These are phyloP conservation scores for Beta macrorhiza DNA, from an alignment of 179 eudicot species.

Conservation along the genomic window DNA sequence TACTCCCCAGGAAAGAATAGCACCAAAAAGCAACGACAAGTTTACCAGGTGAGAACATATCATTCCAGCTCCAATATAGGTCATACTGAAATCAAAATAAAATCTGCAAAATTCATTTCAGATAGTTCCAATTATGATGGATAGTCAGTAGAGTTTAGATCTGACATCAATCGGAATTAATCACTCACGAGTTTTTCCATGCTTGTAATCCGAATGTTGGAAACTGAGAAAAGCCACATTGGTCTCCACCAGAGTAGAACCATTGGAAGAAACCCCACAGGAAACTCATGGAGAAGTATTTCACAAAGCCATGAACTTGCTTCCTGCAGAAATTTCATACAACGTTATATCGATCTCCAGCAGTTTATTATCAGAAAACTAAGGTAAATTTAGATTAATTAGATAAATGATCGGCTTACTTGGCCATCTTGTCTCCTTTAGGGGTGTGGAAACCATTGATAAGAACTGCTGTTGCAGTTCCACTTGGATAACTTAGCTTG, in stretches of 20 bases:
- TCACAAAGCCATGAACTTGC: slow-evolving; percentile 76
- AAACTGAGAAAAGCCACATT: slow-evolving; percentile 75
- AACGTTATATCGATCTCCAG: background rate
- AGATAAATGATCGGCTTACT: slow-evolving; percentile 20
- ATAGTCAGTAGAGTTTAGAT: background rate
- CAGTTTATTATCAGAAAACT: background rate
- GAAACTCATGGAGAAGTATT: slow-evolving; percentile 70
- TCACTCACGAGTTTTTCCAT: slow-evolving; percentile 64
- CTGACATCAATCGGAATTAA: background rate
- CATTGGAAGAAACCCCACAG: slow-evolving; percentile 85
- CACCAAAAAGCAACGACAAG: slow-evolving; percentile 80
- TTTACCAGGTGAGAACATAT: slow-evolving; percentile 91
- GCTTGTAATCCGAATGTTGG: slow-evolving; percentile 90
- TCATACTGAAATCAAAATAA: slow-evolving; percentile 91
- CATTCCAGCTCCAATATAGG: slow-evolving; percentile 97
- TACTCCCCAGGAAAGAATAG: slow-evolving; percentile 81
- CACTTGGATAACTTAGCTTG: slow-evolving; percentile 81
- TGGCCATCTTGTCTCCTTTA: slow-evolving; percentile 58
- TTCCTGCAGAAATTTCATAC: slow-evolving; percentile 51
- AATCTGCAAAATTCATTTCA: slow-evolving; percentile 60
- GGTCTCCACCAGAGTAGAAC: slow-evolving; percentile 73
- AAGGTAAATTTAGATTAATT: no score
- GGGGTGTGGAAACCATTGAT: slow-evolving; percentile 85
- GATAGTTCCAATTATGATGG: background rate
- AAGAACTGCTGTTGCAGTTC: slow-evolving; percentile 90